Percentiles rank a stretch among this genome's conserved stretches.
Conservation (phyloP, 441 rosid genomes). For the Biscutella laevigata region DNA sequence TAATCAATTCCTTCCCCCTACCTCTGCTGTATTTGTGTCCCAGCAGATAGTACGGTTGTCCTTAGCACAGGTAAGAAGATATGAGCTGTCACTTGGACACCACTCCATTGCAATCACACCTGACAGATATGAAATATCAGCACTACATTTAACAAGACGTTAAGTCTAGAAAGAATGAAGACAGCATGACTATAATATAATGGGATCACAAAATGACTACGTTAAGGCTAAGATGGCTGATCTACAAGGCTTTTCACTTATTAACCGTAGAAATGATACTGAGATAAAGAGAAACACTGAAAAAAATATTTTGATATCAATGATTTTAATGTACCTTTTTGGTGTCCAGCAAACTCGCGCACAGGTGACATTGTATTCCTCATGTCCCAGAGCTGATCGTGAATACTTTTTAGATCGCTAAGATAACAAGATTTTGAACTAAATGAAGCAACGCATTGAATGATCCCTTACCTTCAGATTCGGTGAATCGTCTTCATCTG, state of each 20-base stretch:
- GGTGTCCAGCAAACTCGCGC: slow-evolving; percentile 80
- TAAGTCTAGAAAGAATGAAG: slow-evolving; percentile 4
- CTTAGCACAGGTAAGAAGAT: slow-evolving; percentile 93
- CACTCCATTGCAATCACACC: slow-evolving; percentile 99
- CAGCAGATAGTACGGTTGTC: slow-evolving; percentile 98
- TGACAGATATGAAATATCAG: slow-evolving; percentile 28
- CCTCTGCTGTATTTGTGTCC: slow-evolving; percentile 91
- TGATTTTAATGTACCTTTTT: slow-evolving; percentile 50
- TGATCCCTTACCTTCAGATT: slow-evolving; percentile 58
- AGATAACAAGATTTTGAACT: neutral
- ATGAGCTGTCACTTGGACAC: slow-evolving; percentile 91
- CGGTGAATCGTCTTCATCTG: slow-evolving; percentile 89
- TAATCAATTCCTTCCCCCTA: slow-evolving; percentile 17
- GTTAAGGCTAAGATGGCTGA: neutral
- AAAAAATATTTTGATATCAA: neutral
- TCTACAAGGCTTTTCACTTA: neutral
- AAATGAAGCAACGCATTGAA: slow-evolving; percentile 2
- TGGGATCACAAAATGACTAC: slow-evolving; percentile 1
- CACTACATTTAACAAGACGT: slow-evolving; percentile 1
- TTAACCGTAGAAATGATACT: neutral
- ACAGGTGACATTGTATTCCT: slow-evolving; percentile 82
- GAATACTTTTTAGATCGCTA: slow-evolving; percentile 16
- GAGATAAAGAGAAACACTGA: neutral
- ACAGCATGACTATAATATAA: slow-evolving; percentile 8
- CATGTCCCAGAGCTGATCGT: slow-evolving; percentile 95